phyloP scores from a whole-genome alignment of 805 yeast species.

The Ogataea dorogensis region DNA sequence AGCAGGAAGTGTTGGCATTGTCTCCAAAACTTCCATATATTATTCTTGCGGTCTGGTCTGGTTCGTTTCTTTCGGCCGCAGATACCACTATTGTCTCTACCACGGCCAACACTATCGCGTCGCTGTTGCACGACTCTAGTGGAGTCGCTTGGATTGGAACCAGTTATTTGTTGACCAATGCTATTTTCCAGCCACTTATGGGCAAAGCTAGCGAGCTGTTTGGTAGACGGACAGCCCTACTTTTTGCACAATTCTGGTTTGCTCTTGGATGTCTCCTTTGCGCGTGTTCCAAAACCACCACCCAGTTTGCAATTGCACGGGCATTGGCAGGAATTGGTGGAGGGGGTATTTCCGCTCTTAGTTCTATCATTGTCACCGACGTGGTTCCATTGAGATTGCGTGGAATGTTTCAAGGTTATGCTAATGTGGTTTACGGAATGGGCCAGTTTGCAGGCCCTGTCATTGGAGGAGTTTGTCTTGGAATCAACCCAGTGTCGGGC shows the following conservation, averaged over 20 bases:
- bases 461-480: constrained; percentile 40
- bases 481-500: constrained; percentile 35
- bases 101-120: constrained; percentile 56
- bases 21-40: constrained; percentile 13
- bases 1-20: constrained; percentile 1
- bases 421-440: constrained; percentile 37
- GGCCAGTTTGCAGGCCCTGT: constrained; percentile 46
- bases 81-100: constrained; percentile 64
- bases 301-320: constrained; percentile 46
- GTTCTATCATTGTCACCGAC: constrained; percentile 54
- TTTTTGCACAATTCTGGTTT: constrained; percentile 44
- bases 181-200: constrained; percentile 72
- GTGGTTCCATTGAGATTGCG: constrained; percentile 52
- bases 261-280: constrained; percentile 45
- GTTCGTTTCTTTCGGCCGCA: constrained; percentile 51
- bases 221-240: constrained; percentile 48
- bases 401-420: constrained; percentile 53
- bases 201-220: constrained; percentile 69
- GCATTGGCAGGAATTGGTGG: constrained; percentile 61
- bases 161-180: constrained; percentile 62
- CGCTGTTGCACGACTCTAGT: constrained; percentile 52
- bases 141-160: constrained; percentile 70
- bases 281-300: constrained; percentile 40
- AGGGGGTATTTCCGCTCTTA: constrained; percentile 52
- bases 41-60: constrained; percentile 41